Evolutionary conservation across 1,139 yeast genomes (phyloP), one percentile per base, ranked within the genome.

Genomic region (Casaregolazyma suthepensis): DNA sequence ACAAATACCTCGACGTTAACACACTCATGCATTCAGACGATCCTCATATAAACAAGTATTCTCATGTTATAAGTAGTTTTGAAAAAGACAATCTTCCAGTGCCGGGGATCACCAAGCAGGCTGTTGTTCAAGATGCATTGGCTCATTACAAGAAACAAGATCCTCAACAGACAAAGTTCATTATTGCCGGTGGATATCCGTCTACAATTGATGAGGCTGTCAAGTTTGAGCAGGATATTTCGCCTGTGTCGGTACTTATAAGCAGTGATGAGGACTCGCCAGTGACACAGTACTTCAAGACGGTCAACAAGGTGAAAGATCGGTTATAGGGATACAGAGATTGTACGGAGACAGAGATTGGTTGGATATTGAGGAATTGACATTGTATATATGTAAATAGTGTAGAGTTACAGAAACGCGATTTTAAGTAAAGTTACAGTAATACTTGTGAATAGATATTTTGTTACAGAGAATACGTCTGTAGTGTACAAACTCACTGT

Each of bases 131-230:
- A 63, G 84, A 85, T 59, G 96, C 96, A 13, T 89, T 93, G 71
- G 20, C 22, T 12, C 35, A 37, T 12, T 19, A 22, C 17, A 20
- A 31, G 35, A 37, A 23, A 17, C 67, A 74, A 51, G 83, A 79
- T 43, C 44, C 46, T n/a, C 20, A 29, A 17, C 66, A 74, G 51
- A 83, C 78, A 43, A 76, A 77, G 59, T 91, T 90, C 69, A 74
- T 93, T 64, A 82, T 93, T 54, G 52, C 47, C 6, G 50, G 50
- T 9, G 98, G 98, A 1, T 93, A 93, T 79, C 99, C 99, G 43
- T 80, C 98, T 68, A 88, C 91, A 70, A 91, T 93, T 97, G 98
- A 91, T 72, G 98, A 93, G 74, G 98, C 97, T 0, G 58, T 86
- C 50, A 87, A 93, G 37, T 93, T 93, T 69, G 99, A 93, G 73